These are phyloP conservation scores for Quercus aquifolioides DNA, from an alignment of 306 rosid genomes.

Conservation along the genomic window DNA sequence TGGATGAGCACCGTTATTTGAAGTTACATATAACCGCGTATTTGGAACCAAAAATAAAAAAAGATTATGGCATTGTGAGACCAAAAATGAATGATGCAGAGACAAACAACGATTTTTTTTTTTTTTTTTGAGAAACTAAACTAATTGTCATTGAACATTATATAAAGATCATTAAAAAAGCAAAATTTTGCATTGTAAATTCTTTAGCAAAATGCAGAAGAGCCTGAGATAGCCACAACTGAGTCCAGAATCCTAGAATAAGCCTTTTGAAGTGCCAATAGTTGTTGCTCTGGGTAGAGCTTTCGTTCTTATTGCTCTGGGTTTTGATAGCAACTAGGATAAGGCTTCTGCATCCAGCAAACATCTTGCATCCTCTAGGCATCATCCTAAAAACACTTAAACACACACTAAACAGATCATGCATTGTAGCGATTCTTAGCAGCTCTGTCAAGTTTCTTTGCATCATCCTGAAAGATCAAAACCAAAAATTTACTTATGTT, in stretches of 20 bases:
- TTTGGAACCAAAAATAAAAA: background rate
- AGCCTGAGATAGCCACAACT: constrained; percentile 1
- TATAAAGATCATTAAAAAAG: background rate
- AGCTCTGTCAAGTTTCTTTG: constrained; percentile 41
- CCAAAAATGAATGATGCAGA: background rate
- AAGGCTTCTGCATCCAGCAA: constrained; percentile 6
- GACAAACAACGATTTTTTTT: background rate
- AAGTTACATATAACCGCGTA: too few relatives aligned
- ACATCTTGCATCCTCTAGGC: constrained; percentile 1
- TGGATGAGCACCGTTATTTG: too few relatives aligned
- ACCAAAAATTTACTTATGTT: background rate
- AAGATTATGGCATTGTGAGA: background rate
- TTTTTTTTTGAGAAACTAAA: background rate
- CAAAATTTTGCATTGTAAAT: constrained; percentile 5
- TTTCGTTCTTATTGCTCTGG: too few relatives aligned
- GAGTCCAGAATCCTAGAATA: background rate
- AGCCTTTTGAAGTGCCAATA: too few relatives aligned
- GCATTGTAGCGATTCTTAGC: constrained; percentile 57
- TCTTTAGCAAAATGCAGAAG: background rate
- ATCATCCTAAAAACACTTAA: background rate
- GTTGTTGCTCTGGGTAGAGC: too few relatives aligned
- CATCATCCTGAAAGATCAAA: constrained; percentile 61
- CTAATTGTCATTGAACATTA: background rate
- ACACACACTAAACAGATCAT: constrained; percentile 36
- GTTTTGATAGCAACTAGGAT: background rate